Conservation (phyloP, 805 yeast genomes). For the Ogataea haglerorum region DNA sequence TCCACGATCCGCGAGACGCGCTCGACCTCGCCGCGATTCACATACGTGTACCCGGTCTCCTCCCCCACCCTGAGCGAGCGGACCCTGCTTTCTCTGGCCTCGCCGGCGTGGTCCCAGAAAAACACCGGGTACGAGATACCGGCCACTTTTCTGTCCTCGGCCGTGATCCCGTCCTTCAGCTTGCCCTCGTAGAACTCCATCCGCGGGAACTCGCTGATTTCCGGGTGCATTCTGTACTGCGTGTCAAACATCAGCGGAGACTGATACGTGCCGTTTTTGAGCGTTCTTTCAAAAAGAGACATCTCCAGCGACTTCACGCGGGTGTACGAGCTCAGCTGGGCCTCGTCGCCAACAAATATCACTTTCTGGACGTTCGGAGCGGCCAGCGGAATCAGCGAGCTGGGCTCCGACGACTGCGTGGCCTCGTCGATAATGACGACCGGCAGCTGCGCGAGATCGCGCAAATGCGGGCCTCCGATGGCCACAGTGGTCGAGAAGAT, state of each 20-base stretch:
- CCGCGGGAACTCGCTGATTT: conserved; percentile 82
- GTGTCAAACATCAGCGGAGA: conserved; percentile 67
- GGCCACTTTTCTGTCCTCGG: conserved; percentile 43
- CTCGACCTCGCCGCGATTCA: conserved; percentile 51
- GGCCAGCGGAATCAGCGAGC: conserved; percentile 66
- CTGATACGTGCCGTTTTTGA: conserved; percentile 56
- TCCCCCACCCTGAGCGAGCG: conserved; percentile 35
- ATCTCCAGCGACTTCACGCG: conserved; percentile 63
- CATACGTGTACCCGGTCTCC: conserved; percentile 54
- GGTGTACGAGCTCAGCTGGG: conserved; percentile 69
- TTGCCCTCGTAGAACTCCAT: conserved; percentile 67
- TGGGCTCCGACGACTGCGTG: conserved; percentile 73
- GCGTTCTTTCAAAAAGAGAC: conserved; percentile 66
- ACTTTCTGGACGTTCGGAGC: conserved; percentile 64
- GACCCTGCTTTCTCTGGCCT: conserved; percentile 44
- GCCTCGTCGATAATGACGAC: conserved; percentile 78
- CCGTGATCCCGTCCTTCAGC: conserved; percentile 67
- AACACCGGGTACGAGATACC: conserved; percentile 52
- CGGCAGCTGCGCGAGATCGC: conserved; percentile 46
- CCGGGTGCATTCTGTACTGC: conserved; percentile 97
- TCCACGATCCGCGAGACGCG: conserved; percentile 46
- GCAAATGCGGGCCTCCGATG: conserved; percentile 65
- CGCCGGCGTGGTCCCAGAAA: conserved; percentile 58
- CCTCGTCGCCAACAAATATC: conserved; percentile 75
- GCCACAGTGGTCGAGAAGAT: conserved; percentile 71